Evolutionary conservation across 495 filamentous ascomycete species (phyloP), one percentile per base, ranked within the genome.

Genomic region (Filosporella fistucella): DNA sequence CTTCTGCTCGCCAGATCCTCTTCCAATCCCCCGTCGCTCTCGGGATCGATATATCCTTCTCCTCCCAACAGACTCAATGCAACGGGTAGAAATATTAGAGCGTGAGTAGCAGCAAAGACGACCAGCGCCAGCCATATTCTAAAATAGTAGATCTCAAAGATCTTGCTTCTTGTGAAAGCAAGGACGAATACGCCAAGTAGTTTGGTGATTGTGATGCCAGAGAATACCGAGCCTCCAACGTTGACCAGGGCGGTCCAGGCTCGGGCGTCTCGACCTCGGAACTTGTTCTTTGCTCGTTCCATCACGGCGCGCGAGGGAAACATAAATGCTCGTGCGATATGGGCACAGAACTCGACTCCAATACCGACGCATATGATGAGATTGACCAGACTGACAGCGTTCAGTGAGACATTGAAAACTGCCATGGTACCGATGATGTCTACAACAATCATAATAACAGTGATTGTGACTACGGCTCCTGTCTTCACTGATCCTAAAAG

Each of bases 101-200:
- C 88, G 63, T 99, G 93, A 0, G 77, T 71, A 17, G 89, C 88
- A n/a, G 89, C 94, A 51, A 95, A 88, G 17, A 89, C 54, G 29
- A 97, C 89, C 50, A 99, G 73, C 35, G 91, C 85, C 17, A 95
- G 62, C 93, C 93, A 99, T 28, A 99, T 85, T 7, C 93, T 74
- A 70, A 99, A 99, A 63, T 97, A 99, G 65, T 97, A 99, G 45
- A 97, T 87, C 72, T 97, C 94, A 60, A 99, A 99, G 63, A 99
- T 97, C 78, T 96, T 97, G 65, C 89, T 95, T 20, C 87, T 69
- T 7, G 93, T 99, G 53, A 95, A 97, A 0, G 91, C 93, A 12
- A 99, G 73, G 32, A 99, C 93, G 39, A 75, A 84, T 2, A 99
- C 94, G 1, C 93, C 93, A 8, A 99, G 67, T 1, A 96, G 68